Conservation (phyloP, 441 rosid species). For the Populus trichocarpa region DNA sequence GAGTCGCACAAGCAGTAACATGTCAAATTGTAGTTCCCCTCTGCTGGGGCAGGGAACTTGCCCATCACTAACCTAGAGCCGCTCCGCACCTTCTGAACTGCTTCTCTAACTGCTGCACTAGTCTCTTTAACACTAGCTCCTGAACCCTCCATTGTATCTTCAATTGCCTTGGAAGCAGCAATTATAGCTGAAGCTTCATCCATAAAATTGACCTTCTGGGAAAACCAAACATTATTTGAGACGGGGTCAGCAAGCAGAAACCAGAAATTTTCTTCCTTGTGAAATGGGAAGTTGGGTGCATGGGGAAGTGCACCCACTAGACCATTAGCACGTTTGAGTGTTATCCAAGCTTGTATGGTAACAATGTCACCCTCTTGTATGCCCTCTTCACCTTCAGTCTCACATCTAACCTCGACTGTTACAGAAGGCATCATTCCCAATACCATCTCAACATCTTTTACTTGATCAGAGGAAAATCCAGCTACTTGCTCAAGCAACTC, state of each 20-base stretch:
- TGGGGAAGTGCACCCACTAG: conserved; percentile 87
- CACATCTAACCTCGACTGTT: conserved; percentile 72
- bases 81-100: conserved; percentile 70
- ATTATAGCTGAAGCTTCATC: conserved; percentile 80
- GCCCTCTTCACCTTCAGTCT: conserved; percentile 98
- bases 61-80: conserved; percentile 92
- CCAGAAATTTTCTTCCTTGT: conserved; percentile 97
- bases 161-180: conserved; percentile 84
- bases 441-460: conserved; percentile 75
- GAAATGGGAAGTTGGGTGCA: conserved; percentile 83
- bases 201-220: conserved; percentile 91
- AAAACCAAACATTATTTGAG: conserved; percentile 89
- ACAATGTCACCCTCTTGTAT: conserved; percentile 91
- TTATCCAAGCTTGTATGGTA: conserved; percentile 87
- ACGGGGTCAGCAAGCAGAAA: conserved; percentile 74
- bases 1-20: conserved; percentile 87
- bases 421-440: conserved; percentile 93
- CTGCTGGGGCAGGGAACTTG: conserved; percentile 79
- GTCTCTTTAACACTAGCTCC: conserved; percentile 81
- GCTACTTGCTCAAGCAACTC: conserved; percentile 71
- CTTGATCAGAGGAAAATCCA: conserved; percentile 69
- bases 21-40: conserved; percentile 81
- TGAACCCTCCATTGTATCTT: conserved; percentile 89
- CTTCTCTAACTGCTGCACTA: conserved; percentile 56
- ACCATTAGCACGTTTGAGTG: conserved; percentile 76